These are phyloP conservation scores for Suhomyces choctaworum DNA, from an alignment of 1,139 yeast genomes.

Conservation along the genomic window DNA sequence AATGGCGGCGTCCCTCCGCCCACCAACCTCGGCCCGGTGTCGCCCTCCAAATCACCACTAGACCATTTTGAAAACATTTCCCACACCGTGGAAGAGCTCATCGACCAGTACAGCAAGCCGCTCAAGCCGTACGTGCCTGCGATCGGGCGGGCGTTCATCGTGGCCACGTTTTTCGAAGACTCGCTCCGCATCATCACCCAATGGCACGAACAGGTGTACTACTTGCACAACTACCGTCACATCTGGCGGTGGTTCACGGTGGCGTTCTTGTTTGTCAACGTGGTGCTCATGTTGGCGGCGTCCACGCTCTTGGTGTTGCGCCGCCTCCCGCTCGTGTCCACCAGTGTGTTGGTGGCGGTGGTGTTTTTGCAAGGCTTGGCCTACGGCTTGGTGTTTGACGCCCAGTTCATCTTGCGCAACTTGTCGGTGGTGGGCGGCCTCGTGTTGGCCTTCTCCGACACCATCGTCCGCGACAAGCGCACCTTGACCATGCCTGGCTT, in stretches of 20 bases:
- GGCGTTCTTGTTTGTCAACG: conserved; percentile 62
- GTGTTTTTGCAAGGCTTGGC: conserved; percentile 84
- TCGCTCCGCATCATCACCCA: conserved; percentile 80
- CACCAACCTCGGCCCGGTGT: conserved; percentile 26
- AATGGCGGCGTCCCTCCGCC: conserved; percentile 17
- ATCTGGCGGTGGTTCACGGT: conserved; percentile 79
- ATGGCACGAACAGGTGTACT: conserved; percentile 90
- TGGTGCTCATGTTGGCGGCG: conserved; percentile 69
- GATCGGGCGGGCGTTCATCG: conserved; percentile 85
- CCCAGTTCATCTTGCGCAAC: conserved; percentile 80
- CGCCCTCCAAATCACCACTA: conserved; percentile 21
- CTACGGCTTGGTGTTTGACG: conserved; percentile 84
- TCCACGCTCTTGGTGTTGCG: conserved; percentile 73
- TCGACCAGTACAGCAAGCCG: conserved; percentile 50
- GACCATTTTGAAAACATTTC: conserved; percentile 51
- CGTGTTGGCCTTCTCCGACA: conserved; percentile 83
- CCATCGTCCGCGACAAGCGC: conserved; percentile 79
- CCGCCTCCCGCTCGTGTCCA: conserved; percentile 70
- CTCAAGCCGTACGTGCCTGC: conserved; percentile 78
- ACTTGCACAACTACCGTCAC: conserved; percentile 77
- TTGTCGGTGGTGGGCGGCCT: conserved; percentile 92
- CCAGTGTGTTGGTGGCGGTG: conserved; percentile 68
- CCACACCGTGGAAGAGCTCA: conserved; percentile 45
- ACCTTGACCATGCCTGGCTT: conserved; percentile 80
- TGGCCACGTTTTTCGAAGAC: conserved; percentile 93